Evolutionary conservation across 306 rosid genomes (phyloP).

Genomic region (Malus sieversii): DNA sequence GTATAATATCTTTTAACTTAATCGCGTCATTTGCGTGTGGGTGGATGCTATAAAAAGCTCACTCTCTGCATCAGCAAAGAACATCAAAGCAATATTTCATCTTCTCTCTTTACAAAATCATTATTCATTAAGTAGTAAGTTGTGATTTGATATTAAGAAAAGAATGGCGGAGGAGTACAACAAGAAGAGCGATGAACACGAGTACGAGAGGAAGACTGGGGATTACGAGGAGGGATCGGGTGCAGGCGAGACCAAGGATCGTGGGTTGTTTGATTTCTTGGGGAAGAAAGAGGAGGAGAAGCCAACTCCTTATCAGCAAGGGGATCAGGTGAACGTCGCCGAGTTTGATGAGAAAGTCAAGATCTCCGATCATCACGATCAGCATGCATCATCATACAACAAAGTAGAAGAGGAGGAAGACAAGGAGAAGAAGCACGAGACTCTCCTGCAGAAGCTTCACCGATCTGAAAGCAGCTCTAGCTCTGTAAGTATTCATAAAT

Average conservation of each 20-base stretch:
- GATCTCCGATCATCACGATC: slow-evolving; percentile 11
- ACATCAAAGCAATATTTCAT: neutral
- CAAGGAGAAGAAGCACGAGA: slow-evolving; percentile 19
- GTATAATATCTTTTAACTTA: neutral
- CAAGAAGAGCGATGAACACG: slow-evolving; percentile 31
- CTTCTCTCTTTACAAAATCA: neutral
- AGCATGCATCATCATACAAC: neutral
- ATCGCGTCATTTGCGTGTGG: slow-evolving; percentile 41
- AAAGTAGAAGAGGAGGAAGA: slow-evolving; percentile 6
- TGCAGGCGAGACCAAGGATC: slow-evolving; percentile 46
- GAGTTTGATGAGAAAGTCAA: slow-evolving; percentile 29
- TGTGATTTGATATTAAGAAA: neutral
- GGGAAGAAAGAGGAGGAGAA: slow-evolving; percentile 47
- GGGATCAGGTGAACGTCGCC: slow-evolving; percentile 14
- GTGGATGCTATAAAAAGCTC: slow-evolving; percentile 23
- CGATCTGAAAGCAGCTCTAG: slow-evolving; percentile 37
- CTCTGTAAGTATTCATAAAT: slow-evolving; percentile 31
- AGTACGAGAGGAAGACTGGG: slow-evolving; percentile 22
- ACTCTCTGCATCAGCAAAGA: neutral
- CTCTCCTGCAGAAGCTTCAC: slow-evolving; percentile 28
- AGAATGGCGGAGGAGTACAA: slow-evolving; percentile 62
- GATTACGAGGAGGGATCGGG: slow-evolving; percentile 8
- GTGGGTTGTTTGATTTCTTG: slow-evolving; percentile 60
- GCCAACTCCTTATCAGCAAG: neutral
- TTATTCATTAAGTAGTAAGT: neutral